These are phyloP conservation scores for Hypholoma fasciculare DNA, from an alignment of 768 basidiomycete species.

Conservation along the genomic window DNA sequence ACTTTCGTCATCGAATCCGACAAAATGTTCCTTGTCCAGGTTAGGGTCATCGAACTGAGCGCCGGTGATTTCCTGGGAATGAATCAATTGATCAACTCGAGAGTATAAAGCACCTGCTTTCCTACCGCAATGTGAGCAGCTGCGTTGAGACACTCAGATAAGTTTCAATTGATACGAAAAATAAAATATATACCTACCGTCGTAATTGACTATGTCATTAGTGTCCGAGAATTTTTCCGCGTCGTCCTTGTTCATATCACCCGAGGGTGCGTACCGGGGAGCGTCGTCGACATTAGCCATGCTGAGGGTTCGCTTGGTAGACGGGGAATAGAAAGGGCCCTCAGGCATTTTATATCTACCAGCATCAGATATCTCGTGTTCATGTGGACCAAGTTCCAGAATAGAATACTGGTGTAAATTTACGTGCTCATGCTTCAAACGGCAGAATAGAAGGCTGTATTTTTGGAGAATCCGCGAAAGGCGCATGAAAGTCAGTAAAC, in stretches of 20 bases:
- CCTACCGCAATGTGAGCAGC: constrained; percentile 30
- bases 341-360: constrained; percentile 18
- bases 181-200: constrained; percentile 20
- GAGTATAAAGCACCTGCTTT: not conserved
- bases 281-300: constrained; percentile 21
- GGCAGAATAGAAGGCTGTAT: not conserved
- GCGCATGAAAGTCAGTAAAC: too few relatives aligned
- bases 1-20: constrained; percentile 60
- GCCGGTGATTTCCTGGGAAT: constrained; percentile 28
- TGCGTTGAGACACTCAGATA: not conserved
- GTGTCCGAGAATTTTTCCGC: constrained; percentile 24
- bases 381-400: constrained; percentile 15
- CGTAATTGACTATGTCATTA: constrained; percentile 15
- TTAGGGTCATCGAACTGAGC: constrained; percentile 47
- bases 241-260: constrained; percentile 20
- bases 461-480: too few relatives aligned
- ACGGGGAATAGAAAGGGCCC: constrained; percentile 2
- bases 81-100: not conserved
- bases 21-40: constrained; percentile 37
- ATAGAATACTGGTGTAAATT: constrained; percentile 11
- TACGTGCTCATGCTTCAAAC: constrained; percentile 17
- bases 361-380: constrained; percentile 6
- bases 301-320: constrained; percentile 11
- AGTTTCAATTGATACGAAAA: not conserved
- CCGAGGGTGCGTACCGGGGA: constrained; percentile 20